A percentile compares a stretch with the other conserved stretches of the same genome.
phyloP scores from a whole-genome alignment of 31 red algal genomes.

The Odonthalia washingtoniensis region DNA sequence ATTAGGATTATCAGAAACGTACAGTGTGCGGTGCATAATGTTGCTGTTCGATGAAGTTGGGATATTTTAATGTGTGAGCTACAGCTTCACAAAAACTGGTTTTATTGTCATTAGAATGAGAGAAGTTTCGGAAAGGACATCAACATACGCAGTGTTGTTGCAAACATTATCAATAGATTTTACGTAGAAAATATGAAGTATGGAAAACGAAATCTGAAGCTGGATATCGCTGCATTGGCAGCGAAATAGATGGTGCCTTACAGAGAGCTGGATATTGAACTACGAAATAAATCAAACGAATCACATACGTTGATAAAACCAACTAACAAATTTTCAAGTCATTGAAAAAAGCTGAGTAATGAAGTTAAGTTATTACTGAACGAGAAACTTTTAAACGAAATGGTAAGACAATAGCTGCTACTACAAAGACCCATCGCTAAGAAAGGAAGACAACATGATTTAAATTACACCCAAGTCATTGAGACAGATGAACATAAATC shows the following conservation, averaged over 20 bases:
- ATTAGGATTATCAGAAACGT: too few species aligned
- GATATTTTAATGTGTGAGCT: slow-evolving; percentile 66
- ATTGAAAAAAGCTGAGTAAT: slow-evolving; percentile 72
- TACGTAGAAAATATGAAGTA: slow-evolving; percentile 70
- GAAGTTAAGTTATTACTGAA: slow-evolving; percentile 70
- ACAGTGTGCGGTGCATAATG: slow-evolving; percentile 58
- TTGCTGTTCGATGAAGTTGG: slow-evolving; percentile 44
- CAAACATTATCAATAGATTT: slow-evolving; percentile 74
- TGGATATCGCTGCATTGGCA: slow-evolving; percentile 66
- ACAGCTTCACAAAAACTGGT: slow-evolving; percentile 57
- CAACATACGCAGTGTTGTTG: neutral
- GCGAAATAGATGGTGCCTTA: slow-evolving; percentile 12
- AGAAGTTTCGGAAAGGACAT: neutral
- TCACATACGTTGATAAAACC: slow-evolving; percentile 55
- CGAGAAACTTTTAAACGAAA: slow-evolving; percentile 48
- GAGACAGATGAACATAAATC: too few species aligned
- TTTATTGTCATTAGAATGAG: slow-evolving; percentile 18
- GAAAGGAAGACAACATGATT: too few species aligned
- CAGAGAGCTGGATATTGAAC: slow-evolving; percentile 23
- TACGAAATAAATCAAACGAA: slow-evolving; percentile 36
- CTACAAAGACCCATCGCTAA: neutral
- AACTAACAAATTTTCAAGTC: slow-evolving; percentile 41
- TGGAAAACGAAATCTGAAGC: slow-evolving; percentile 65
- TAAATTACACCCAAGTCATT: too few species aligned
- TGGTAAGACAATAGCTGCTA: neutral